phyloP scores from a whole-genome alignment of 2,329 filamentous ascomycete genomes.

The Aureobasidium sp. region DNA sequence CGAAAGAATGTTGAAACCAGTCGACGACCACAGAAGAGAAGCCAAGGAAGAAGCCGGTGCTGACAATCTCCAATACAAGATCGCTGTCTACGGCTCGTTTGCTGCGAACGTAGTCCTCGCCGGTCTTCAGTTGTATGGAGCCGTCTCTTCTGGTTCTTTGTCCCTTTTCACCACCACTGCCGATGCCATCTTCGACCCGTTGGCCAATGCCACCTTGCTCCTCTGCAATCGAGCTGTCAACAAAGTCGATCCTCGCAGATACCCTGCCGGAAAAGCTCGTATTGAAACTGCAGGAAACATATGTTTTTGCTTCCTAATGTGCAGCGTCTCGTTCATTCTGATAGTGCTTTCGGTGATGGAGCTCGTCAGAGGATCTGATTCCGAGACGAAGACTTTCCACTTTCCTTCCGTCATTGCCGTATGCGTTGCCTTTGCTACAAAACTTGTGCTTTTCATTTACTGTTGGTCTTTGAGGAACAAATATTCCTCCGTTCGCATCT shows the following conservation, averaged over 20 bases:
- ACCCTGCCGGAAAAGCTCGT: constrained; percentile 85
- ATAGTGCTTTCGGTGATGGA: constrained; percentile 80
- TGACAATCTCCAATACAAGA: constrained; percentile 70
- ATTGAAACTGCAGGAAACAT: constrained; percentile 96
- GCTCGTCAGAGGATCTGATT: constrained; percentile 48
- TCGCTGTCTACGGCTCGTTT: constrained; percentile 62
- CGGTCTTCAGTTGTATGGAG: constrained; percentile 79
- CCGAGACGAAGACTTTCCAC: constrained; percentile 52
- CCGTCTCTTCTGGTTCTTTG: constrained; percentile 78
- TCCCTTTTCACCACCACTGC: constrained; percentile 98
- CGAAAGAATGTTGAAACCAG: constrained; percentile 80
- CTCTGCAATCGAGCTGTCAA: constrained; percentile 82
- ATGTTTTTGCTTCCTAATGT: constrained; percentile 94
- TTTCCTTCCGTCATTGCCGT: constrained; percentile 82
- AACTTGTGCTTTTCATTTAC: constrained; percentile 78
- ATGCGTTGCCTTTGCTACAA: constrained; percentile 73
- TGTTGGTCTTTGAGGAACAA: constrained; percentile 87
- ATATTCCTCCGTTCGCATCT: constrained; percentile 83
- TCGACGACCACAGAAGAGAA: constrained; percentile 80
- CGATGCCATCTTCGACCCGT: constrained; percentile 86
- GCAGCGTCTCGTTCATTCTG: constrained; percentile 79
- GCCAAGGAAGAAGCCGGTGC: constrained; percentile 74
- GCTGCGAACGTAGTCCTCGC: constrained; percentile 74
- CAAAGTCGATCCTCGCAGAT: constrained; percentile 75
- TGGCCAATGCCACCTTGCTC: constrained; percentile 83